Conservation (phyloP, 139 green algal genomes). For the Astrephomene gubernaculifera region DNA sequence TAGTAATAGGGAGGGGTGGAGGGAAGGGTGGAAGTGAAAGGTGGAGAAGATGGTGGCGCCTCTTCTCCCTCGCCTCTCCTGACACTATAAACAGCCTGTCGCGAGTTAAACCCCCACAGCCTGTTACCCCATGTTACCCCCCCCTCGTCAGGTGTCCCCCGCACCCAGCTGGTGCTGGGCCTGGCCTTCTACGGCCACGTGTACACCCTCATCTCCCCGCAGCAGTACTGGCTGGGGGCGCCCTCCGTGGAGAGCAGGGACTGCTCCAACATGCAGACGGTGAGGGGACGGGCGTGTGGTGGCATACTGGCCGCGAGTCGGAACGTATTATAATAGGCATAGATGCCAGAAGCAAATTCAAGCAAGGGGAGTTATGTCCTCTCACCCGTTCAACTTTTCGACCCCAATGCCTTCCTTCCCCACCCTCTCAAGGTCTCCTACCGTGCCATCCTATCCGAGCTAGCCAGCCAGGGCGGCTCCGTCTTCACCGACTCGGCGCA, state of each 20-base stretch:
- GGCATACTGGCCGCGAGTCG: not conserved
- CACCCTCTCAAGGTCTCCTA: not conserved
- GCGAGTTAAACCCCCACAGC: too few relatives aligned
- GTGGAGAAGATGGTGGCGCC: too few relatives aligned
- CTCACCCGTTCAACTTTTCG: not conserved
- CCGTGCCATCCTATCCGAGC: constrained; percentile 1
- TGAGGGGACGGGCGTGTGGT: not conserved
- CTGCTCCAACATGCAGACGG: constrained; percentile 21
- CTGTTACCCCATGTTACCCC: too few relatives aligned
- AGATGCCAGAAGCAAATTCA: not conserved
- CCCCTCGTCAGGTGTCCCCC: constrained; percentile 13
- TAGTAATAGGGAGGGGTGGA: too few relatives aligned
- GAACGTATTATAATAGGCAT: not conserved
- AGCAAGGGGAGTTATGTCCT: not conserved
- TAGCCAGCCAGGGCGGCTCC: not conserved
- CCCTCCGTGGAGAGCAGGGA: constrained; percentile 29
- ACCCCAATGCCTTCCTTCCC: not conserved
- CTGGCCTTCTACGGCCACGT: constrained; percentile 45
- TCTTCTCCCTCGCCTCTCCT: too few relatives aligned
- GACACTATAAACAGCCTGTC: too few relatives aligned
- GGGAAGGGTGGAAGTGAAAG: too few relatives aligned
- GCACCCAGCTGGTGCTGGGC: constrained; percentile 25
- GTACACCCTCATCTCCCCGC: constrained; percentile 25
- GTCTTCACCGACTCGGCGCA: constrained; percentile 19
- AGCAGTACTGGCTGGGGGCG: constrained; percentile 2